phyloP scores from a whole-genome alignment of 1,139 yeast species.

The Debaryomyces udenii region DNA sequence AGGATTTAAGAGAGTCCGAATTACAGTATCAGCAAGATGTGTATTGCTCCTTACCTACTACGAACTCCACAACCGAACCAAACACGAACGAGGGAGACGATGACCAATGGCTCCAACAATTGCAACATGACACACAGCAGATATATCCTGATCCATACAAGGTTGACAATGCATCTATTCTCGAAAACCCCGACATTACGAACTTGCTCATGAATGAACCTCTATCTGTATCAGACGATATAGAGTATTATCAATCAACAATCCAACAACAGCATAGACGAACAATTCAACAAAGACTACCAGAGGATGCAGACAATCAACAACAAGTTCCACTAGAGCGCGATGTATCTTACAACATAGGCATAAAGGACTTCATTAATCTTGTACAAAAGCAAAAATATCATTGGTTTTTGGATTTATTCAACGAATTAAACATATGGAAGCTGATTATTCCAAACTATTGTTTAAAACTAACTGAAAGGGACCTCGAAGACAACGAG shows the following conservation, averaged over 20 bases:
- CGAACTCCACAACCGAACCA: slow-evolving; percentile 1
- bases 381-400: slow-evolving; percentile 37
- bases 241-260: slow-evolving; percentile 3
- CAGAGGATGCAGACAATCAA: not conserved
- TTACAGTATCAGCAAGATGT: slow-evolving; percentile 35
- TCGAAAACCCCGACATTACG: slow-evolving; percentile 29
- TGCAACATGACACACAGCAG: slow-evolving; percentile 1
- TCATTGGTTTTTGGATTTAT: slow-evolving; percentile 44
- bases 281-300: not conserved
- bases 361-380: slow-evolving; percentile 23
- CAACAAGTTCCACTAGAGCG: slow-evolving; percentile 1
- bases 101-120: slow-evolving; percentile 9
- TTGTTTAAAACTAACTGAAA: slow-evolving; percentile 27
- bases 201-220: slow-evolving; percentile 22
- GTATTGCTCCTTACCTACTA: slow-evolving; percentile 12
- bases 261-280: slow-evolving; percentile 4
- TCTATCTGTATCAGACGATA: slow-evolving; percentile 2
- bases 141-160: slow-evolving; percentile 3
- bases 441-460: slow-evolving; percentile 40
- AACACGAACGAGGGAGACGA: not conserved
- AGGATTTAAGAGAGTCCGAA: slow-evolving; percentile 38
- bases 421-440: slow-evolving; percentile 46
- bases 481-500: slow-evolving; percentile 13
- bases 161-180: slow-evolving; percentile 19
- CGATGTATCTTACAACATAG: slow-evolving; percentile 13